Base-by-base conservation (phyloP, 805 yeast genomes). In the Jamesozyma lodderae region DNA sequence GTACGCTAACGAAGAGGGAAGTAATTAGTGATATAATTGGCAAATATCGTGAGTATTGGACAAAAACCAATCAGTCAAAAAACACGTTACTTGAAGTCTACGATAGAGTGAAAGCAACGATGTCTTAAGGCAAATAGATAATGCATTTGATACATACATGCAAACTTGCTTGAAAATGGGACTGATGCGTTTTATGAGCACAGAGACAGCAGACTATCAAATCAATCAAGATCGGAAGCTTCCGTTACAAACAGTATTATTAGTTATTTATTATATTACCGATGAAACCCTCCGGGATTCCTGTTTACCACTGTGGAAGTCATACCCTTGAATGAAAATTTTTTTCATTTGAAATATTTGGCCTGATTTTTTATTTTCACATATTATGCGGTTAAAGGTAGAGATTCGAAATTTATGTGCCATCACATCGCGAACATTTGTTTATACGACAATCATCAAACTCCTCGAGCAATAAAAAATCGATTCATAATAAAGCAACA, bases 1-100 rank as follows among this genome's bases (percentile, higher is more conserved):
- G 96, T 0, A 46, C 51, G 4, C 62, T 67, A 24, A 55, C 72
- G 1, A 76, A 73, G 48, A 63, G 63, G 3, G 68, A 65, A 10
- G 92, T 86, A 1, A 51, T 79, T 2, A 52, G 58, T 3, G 77
- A 75, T 46, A 72, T 79, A 32, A 55, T 81, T 8, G 57, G 59
- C 22, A 63, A 75, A 52, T 86, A 82, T 53, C 64, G 71, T 40
- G 78, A 72, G 31, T 88, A 59, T 31, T 57, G 45, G 36, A 45
- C 44, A 9, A 48, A 47, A 33, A 59, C 65, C 9, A 51, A 49
- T 33, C 41, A 41, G 6, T 46, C 52, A n/a, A 53, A 52, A 35
- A 46, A 44, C 28, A 54, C 45, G n/a, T 40, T 59, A 11, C 32
- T 59, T 9, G 54, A 57, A 31, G 60, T 55, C 4, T 59, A 52